A percentile compares a stretch with the other conserved stretches of the same genome.
phyloP scores from a whole-genome alignment of 371 early-diverging fungal species.

The Mortierella sp. region DNA sequence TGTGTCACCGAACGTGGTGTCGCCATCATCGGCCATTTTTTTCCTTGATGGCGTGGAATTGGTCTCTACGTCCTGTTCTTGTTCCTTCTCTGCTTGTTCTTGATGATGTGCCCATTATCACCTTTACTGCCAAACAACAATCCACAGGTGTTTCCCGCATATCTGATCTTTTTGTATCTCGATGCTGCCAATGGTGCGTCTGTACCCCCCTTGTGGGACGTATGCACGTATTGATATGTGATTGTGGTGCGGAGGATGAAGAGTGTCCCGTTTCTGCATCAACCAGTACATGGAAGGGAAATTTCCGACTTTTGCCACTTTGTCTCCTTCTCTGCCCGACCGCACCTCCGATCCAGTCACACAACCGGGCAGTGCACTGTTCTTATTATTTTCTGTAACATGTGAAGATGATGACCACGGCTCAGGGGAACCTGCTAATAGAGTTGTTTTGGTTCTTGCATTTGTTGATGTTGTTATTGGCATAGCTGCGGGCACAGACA shows the following conservation, averaged over 20 bases:
- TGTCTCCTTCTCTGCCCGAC: constrained; percentile 27
- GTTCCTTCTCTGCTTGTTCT: neutral
- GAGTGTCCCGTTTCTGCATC: neutral
- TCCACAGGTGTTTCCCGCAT: too few relatives aligned
- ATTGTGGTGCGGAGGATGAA: too few relatives aligned
- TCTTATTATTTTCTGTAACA: neutral
- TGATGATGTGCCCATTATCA: neutral
- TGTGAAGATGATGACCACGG: constrained; percentile 5
- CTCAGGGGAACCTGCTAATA: neutral
- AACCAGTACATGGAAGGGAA: constrained; percentile 11
- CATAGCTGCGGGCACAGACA: constrained; percentile 8
- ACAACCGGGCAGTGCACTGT: too few relatives aligned
- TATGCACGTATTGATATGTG: too few relatives aligned
- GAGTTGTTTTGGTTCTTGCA: neutral
- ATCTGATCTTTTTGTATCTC: too few relatives aligned
- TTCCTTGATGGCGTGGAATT: neutral
- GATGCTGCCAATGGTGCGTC: too few relatives aligned
- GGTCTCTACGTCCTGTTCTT: neutral
- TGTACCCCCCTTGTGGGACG: too few relatives aligned
- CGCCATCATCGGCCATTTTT: constrained; percentile 9
- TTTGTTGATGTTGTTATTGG: neutral
- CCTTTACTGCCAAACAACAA: too few relatives aligned
- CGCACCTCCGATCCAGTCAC: neutral
- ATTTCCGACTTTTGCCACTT: constrained; percentile 25
- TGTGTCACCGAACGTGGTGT: constrained; percentile 17